phyloP scores from a whole-genome alignment of 169 alveolate species.

The Eimeria acervulina region DNA sequence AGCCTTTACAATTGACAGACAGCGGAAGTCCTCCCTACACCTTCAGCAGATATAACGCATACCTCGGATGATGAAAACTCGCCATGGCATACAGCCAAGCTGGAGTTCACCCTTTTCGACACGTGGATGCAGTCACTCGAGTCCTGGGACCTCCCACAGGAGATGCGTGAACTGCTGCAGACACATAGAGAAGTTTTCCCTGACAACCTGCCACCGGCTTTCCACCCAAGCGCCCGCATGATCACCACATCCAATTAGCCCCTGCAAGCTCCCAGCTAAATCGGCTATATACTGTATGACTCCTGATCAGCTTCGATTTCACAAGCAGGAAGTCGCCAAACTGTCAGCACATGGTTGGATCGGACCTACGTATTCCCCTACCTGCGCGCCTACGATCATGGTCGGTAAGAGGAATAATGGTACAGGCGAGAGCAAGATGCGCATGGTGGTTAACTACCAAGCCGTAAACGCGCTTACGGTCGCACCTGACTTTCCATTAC shows the following conservation, averaged over 20 bases:
- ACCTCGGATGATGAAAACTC: neutral
- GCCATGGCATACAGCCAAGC: conserved; percentile 27
- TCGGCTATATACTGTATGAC: neutral
- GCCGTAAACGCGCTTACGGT: neutral
- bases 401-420: neutral
- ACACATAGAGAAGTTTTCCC: neutral
- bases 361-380: neutral
- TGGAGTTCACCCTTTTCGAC: neutral
- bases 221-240: neutral
- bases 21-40: neutral
- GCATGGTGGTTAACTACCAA: neutral
- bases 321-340: neutral
- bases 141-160: neutral
- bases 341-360: neutral
- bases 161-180: neutral
- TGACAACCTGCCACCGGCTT: neutral
- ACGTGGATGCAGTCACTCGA: neutral
- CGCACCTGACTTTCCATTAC: neutral
- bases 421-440: conserved; percentile 8
- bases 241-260: neutral
- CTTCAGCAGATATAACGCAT: neutral
- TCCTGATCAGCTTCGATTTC: neutral
- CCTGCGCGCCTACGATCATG: neutral
- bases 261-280: conserved; percentile 7
- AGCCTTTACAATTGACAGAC: neutral